A percentile compares a stretch with the other conserved stretches of the same genome.
Conservation (phyloP, 345 rosid genomes). For the Dimocarpus longan region DNA sequence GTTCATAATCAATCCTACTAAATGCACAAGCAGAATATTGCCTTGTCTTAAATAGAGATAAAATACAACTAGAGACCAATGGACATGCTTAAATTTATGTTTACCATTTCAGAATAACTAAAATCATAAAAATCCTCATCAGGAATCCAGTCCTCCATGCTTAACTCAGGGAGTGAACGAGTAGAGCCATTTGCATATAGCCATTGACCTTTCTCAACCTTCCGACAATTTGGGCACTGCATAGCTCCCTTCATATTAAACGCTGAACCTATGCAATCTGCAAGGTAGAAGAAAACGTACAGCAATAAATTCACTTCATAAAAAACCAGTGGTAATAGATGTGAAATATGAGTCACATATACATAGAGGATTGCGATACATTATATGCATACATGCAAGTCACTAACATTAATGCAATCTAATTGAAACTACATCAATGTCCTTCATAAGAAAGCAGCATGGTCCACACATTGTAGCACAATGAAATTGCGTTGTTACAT, state of each 20-base stretch:
- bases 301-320: background rate
- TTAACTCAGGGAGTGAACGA: constrained; percentile 51
- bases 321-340: background rate
- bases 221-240: constrained; percentile 87
- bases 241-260: constrained; percentile 77
- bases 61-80: background rate
- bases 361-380: background rate
- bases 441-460: background rate
- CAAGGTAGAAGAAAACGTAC: constrained; percentile 9
- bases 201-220: constrained; percentile 79
- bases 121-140: constrained; percentile 58
- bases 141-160: constrained; percentile 63
- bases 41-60: background rate
- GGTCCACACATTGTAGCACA: background rate
- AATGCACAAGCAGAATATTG: constrained; percentile 15
- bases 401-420: background rate
- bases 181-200: constrained; percentile 60
- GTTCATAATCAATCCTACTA: background rate
- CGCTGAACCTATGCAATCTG: constrained; percentile 87
- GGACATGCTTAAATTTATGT: background rate
- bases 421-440: background rate
- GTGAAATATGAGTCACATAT: background rate
- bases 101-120: constrained; percentile 64
- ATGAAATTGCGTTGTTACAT: background rate
- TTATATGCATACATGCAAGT: background rate